These are phyloP conservation scores for Alternaria gaisen DNA, from an alignment of 2,329 filamentous ascomycete species.

Conservation along the genomic window DNA sequence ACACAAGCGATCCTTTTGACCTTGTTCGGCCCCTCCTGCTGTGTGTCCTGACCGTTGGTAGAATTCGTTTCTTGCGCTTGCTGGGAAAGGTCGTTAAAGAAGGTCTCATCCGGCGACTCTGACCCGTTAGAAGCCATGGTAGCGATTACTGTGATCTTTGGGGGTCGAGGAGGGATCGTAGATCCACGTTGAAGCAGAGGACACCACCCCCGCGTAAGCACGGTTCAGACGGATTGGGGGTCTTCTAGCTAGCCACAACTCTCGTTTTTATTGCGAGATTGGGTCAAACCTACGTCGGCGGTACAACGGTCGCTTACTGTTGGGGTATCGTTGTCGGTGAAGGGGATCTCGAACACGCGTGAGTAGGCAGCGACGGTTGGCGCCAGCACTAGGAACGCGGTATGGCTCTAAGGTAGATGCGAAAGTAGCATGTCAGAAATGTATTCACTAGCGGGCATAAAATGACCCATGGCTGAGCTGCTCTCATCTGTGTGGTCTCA, in stretches of 20 bases:
- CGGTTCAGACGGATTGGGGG: conserved; percentile 9
- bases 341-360: conserved; percentile 9
- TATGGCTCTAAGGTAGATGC: conserved; percentile 7
- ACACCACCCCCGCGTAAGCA: conserved; percentile 31
- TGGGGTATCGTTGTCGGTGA: conserved; percentile 1
- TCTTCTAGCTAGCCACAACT: conserved; percentile 4
- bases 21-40: conserved; percentile 56
- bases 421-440: neutral
- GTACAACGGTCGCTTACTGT: conserved; percentile 1
- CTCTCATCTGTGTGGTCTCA: conserved; percentile 20
- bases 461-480: conserved; percentile 22
- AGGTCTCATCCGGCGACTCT: conserved; percentile 55
- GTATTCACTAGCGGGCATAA: conserved; percentile 17
- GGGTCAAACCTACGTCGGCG: conserved; percentile 3
- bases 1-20: conserved; percentile 93
- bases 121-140: conserved; percentile 43
- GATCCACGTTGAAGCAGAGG: conserved; percentile 13
- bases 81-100: conserved; percentile 66
- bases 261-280: neutral
- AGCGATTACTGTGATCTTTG: conserved; percentile 8
- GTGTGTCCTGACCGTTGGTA: conserved; percentile 54
- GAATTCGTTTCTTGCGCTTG: conserved; percentile 49
- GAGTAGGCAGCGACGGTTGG: conserved; percentile 21
- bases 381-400: conserved; percentile 7
- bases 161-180: conserved; percentile 14